Percentiles rank a stretch among this genome's conserved stretches.
Evolutionary conservation across 1,139 yeast genomes (phyloP).

Genomic region (Kodamaea plutei): DNA sequence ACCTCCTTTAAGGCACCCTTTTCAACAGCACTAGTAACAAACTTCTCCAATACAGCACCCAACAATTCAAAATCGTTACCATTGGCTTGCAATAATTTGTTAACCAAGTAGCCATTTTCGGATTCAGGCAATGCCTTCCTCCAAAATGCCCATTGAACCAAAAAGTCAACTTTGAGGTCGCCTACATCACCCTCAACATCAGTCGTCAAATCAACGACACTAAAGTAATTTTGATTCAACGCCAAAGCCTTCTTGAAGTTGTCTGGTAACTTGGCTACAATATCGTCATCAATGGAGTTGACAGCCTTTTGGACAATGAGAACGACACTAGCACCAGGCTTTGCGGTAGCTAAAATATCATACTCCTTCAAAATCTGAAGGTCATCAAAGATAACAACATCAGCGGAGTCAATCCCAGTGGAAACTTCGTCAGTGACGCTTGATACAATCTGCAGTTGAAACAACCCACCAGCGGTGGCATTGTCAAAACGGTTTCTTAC

Average conservation of each 20-base stretch:
- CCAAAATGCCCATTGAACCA: conserved; percentile 82
- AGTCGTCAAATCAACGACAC: conserved; percentile 54
- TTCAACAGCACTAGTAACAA: conserved; percentile 53
- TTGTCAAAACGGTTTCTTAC: conserved; percentile 71
- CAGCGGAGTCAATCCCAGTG: conserved; percentile 52
- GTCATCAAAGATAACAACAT: conserved; percentile 62
- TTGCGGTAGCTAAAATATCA: conserved; percentile 60
- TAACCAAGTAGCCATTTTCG: conserved; percentile 60
- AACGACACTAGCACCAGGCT: conserved; percentile 54
- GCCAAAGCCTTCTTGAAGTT: conserved; percentile 55
- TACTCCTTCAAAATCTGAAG: conserved; percentile 47
- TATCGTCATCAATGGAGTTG: conserved; percentile 38
- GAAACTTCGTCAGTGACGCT: conserved; percentile 22
- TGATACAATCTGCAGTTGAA: conserved; percentile 68
- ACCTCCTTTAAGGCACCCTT: conserved; percentile 45
- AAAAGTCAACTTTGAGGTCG: conserved; percentile 50
- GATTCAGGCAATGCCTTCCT: conserved; percentile 59
- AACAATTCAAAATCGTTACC: conserved; percentile 80
- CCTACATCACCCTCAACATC: conserved; percentile 64
- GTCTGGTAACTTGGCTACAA: conserved; percentile 48
- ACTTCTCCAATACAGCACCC: conserved; percentile 75
- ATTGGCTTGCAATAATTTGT: conserved; percentile 74
- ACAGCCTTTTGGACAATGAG: conserved; percentile 41
- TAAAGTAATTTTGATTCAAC: conserved; percentile 48
- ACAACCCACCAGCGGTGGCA: conserved; percentile 66